Evolutionary conservation across 2,329 filamentous ascomycete species (phyloP), one percentile per base, ranked within the genome.

Genomic region (Lachnellula hyalina): DNA sequence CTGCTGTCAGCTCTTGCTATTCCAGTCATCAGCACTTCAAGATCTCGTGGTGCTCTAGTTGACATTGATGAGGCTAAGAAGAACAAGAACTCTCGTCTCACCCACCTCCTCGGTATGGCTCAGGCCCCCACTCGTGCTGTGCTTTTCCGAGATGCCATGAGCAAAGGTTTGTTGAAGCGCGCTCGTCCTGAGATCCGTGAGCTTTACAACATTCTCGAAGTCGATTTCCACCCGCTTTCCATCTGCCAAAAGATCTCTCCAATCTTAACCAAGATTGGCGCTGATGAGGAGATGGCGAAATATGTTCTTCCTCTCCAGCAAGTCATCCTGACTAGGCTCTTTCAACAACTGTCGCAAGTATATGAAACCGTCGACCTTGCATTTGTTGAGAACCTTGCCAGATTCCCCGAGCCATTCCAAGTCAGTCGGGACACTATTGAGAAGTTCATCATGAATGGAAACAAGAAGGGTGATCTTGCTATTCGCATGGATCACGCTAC

Each of bases 361-460:
- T 99, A 99, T 75, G 95, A 97, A 74, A 96, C 94, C 46, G 93
- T 99, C 54, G 91, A 97, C 72, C 82, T 99, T 58, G 83, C 84
- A 66, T 97, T 97, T 67, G 93, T 99, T 47, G 87, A 96, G 72
- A 86, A 89, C 68, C 87, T 99, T 52, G 94, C 94, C 60, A 83
- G 94, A 69, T 99, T 99, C 81, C 94, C 94, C 9, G 92, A 96
- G 71, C 90, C 94, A 42, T 97, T 95, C 82, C 88, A 96, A 75
- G 91, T 97, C 63, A 88, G 83, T 61, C 86, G 89, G 52, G 85
- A 87, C 63, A 96, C 90, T 59, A 95, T 99, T 63, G 94, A 99
- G 80, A 99, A 97, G 78, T 99, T 99, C 80, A 97, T 99, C 80
- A 99, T 99, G 94, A 99, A 99, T 74, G 94, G 94, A 61, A 97